Evolutionary conservation across 192 early-diverging fungal genomes (phyloP), one percentile per base, ranked within the genome.

Genomic region (Thamnidium elegans): DNA sequence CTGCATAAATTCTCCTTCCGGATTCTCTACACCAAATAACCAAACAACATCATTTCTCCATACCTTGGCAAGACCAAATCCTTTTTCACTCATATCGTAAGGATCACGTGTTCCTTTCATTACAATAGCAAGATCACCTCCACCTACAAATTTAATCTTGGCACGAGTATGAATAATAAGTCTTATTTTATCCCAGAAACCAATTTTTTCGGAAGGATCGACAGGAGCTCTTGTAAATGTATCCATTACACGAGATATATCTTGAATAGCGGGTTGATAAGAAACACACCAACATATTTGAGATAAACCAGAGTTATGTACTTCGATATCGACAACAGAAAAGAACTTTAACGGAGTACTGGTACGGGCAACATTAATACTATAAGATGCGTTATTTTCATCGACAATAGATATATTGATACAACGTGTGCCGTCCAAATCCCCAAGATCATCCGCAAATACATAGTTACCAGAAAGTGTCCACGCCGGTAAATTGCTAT

Each of bases 141-240:
- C 50, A 7, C 72, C 71, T 3, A 70, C 52, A 62, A 78, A 80
- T 2, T 56, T 55, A 11, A 77, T 71, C 20, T 58, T 62, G n/a
- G 68, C 63, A 9, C 39, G 59, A 13, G 76, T 69, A 50, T 80
- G 78, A 20, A 80, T 74, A 48, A 78, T 74, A 0, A 77, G 48
- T 15, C 78, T 63, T 23, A 80, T 55, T 30, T 77, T 77, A 13
- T 80, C 78, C 78, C 78, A 80, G 45, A 80, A 74, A 1, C 78
- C 78, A 48, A 78, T 20, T 10, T 66, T 67, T 11, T 55, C 61
- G 1, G 75, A 77, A 0, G 76, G 78, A 56, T 80, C 78, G 2
- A 77, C 66, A 8, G 73, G 70, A 32, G 78, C 72, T 11, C 73
- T 66, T 23, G 75, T 69, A 21, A 80, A 69, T 7, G 51, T 64